Base-by-base conservation (phyloP, 202 grass and related monocot genomes). In the Cymbopogon flexuosus region DNA sequence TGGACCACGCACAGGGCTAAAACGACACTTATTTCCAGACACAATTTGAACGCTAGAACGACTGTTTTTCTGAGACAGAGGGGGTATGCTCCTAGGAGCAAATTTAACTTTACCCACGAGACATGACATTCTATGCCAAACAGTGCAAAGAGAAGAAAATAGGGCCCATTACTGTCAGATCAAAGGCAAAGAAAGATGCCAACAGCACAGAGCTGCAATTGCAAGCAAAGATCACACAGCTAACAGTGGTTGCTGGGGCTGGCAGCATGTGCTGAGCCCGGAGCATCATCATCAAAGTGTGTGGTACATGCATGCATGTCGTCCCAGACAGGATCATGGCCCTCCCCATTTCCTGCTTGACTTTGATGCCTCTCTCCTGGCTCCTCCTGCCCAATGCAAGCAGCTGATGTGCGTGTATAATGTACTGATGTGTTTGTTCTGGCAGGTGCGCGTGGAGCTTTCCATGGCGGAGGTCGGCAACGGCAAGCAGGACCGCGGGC, bases 381-480 rank as follows among this genome's bases (percentile, higher is more conserved):
- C 37, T 39, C 40, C 40, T 46, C 13, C 47, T 13, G 65, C 66
- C n/a, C 31, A 61, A 18, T 57, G 11, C 58, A 61, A 29, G 4
- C 58, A 9, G 42, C 58, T 18, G 54, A 35, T 21, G 64, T 18
- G 18, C 18, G 18, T 56, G 49, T 52, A 27, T 27, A 2, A 27
- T 27, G 27, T 27, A 27, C 27, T 27, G 3, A 56, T 56, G 54
- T 70, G 45, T 5, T 61, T 46, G 1, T 76, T 31, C 0, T 3
- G 33, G 3, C 16, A 97, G 93, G 89, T 93, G 24, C 49, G 27
- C 1, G 91, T 97, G 0, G 93, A 93, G 83, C 6, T 93, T 29
- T 88, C 24, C 0, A 0, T 88, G 2, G 84, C 70, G 62, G 89
- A 91, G 46, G 89, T 72, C 18, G 49, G 42, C 41, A 2, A 10